Conservation (phyloP, 2,329 filamentous ascomycete genomes). For the Bipolaris cookei region DNA sequence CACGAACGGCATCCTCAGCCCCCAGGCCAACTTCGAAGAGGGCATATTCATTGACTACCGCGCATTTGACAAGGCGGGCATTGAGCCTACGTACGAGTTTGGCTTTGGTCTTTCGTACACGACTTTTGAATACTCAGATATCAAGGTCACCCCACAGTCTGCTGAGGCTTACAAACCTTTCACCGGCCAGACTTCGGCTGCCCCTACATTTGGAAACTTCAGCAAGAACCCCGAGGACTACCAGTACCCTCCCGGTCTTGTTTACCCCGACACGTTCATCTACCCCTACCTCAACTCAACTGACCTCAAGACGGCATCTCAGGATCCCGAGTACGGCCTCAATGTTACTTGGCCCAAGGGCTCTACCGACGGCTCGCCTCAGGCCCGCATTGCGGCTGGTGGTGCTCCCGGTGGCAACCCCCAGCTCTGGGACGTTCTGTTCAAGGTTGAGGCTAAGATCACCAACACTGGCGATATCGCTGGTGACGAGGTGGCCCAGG, state of each 20-base stretch:
- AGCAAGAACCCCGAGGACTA: constrained; percentile 70
- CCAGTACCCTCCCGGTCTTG: constrained; percentile 68
- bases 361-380: constrained; percentile 62
- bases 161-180: constrained; percentile 64
- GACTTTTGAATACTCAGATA: constrained; percentile 74
- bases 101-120: constrained; percentile 83
- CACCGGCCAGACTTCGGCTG: constrained; percentile 65
- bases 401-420: constrained; percentile 68
- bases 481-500: constrained; percentile 76
- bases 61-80: constrained; percentile 70
- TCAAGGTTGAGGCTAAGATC: constrained; percentile 70
- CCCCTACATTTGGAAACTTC: constrained; percentile 68
- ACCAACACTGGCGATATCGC: constrained; percentile 71
- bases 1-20: constrained; percentile 70
- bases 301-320: constrained; percentile 62
- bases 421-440: constrained; percentile 71
- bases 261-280: constrained; percentile 63
- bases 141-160: constrained; percentile 62
- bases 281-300: constrained; percentile 75
- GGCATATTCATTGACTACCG: constrained; percentile 84
- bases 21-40: constrained; percentile 76
- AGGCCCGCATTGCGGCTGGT: constrained; percentile 67
- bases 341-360: constrained; percentile 64
- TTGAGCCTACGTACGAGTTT: constrained; percentile 78
- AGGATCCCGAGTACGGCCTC: constrained; percentile 66